Evolutionary conservation across 2,329 filamentous ascomycete genomes (phyloP).

Genomic region (Sarocladium brachiariae): DNA sequence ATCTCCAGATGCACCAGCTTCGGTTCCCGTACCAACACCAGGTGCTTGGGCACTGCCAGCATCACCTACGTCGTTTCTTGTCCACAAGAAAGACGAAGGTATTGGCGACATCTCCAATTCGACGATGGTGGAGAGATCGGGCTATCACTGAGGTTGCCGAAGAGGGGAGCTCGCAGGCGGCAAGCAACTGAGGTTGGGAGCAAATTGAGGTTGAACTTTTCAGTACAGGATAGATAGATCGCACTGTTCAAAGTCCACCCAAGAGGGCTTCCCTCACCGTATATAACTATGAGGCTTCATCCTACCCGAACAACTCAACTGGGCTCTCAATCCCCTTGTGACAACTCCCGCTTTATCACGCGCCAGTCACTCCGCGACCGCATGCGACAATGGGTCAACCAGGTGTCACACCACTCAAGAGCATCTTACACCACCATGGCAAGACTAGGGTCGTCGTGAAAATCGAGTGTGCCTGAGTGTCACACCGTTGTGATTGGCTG

Average conservation of each 20-base stretch:
- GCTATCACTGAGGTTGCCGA: too few species aligned
- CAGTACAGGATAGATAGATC: conserved; percentile 6
- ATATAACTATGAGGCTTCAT: neutral
- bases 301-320: neutral
- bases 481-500: conserved; percentile 5
- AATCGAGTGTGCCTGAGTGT: neutral
- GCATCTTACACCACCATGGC: neutral
- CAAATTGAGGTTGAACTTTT: too few species aligned
- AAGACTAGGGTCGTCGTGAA: conserved; percentile 4
- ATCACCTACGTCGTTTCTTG: conserved; percentile 15
- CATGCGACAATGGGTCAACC: neutral
- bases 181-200: too few species aligned
- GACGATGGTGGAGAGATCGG: neutral
- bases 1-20: conserved; percentile 59
- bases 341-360: conserved; percentile 7
- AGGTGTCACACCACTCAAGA: neutral
- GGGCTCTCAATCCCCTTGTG: conserved; percentile 4
- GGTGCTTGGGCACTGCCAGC: conserved; percentile 28
- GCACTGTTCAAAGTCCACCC: neutral
- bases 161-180: too few species aligned
- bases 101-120: neutral
- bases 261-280: neutral
- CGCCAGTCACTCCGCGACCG: conserved; percentile 1
- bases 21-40: conserved; percentile 36
- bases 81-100: neutral